These are phyloP conservation scores for Claviceps capensis DNA, from an alignment of 2,329 filamentous ascomycete species.

Conservation along the genomic window DNA sequence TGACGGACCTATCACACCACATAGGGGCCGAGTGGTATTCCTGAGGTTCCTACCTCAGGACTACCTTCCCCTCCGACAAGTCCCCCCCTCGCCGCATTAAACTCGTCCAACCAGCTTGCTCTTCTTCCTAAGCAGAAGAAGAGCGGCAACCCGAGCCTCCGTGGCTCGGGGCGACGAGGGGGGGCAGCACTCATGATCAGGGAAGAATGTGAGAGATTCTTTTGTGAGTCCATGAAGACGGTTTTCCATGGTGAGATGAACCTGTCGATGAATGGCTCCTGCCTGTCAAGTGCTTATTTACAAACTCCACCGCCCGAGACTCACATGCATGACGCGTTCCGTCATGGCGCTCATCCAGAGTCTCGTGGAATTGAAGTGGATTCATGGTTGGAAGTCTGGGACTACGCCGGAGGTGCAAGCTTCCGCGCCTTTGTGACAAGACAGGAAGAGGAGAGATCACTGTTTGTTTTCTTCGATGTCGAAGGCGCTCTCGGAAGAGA, in stretches of 20 bases:
- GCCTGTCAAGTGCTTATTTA: constrained; percentile 62
- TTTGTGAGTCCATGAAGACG: constrained; percentile 88
- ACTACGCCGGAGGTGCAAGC: constrained; percentile 70
- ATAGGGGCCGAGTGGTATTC: constrained; percentile 81
- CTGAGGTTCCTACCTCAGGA: constrained; percentile 80
- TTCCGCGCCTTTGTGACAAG: constrained; percentile 78
- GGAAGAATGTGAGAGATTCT: constrained; percentile 99
- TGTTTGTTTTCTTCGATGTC: constrained; percentile 79
- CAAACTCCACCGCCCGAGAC: constrained; percentile 42
- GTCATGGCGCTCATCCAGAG: constrained; percentile 14
- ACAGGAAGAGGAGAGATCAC: constrained; percentile 52
- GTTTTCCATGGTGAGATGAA: constrained; percentile 95
- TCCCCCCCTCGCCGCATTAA: constrained; percentile 72
- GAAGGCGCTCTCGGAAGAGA: constrained; percentile 57
- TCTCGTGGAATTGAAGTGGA: constrained; percentile 27
- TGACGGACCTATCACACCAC: constrained; percentile 10
- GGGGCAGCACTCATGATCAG: constrained; percentile 93
- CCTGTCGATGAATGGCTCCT: constrained; percentile 62
- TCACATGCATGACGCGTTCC: constrained; percentile 24
- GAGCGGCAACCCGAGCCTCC: constrained; percentile 26
- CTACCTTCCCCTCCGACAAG: constrained; percentile 75
- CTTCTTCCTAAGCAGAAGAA: constrained; percentile 43
- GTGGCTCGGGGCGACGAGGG: constrained; percentile 48
- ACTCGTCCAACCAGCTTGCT: constrained; percentile 52
- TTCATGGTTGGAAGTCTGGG: constrained; percentile 67